Percentiles rank a stretch among this genome's conserved stretches.
phyloP scores from a whole-genome alignment of 371 early-diverging fungal genomes.

The Rhizomucor pusillus region DNA sequence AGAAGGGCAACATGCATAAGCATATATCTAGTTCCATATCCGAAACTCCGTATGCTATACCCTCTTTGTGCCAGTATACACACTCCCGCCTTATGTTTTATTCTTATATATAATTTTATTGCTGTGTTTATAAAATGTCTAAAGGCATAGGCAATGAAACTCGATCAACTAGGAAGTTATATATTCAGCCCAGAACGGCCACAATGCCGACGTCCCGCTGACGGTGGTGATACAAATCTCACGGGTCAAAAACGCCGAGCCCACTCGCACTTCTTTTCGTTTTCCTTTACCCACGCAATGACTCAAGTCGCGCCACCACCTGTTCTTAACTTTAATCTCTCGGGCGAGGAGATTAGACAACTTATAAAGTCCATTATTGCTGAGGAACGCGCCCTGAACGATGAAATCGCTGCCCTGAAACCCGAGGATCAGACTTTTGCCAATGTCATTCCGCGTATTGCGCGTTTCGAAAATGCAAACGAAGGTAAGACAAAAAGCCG shows the following conservation, averaged over 20 bases:
- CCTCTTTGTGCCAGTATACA: no score
- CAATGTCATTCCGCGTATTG: slow-evolving; percentile 58
- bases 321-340: slow-evolving; percentile 40
- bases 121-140: no score
- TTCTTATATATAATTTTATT: no score
- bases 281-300: slow-evolving; percentile 17
- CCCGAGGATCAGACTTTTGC: slow-evolving; percentile 57
- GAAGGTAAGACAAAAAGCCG: slow-evolving; percentile 14
- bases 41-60: no score
- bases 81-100: no score
- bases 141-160: no score
- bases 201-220: no score
- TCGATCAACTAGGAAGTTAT: no score
- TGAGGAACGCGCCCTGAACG: slow-evolving; percentile 35
- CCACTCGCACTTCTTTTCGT: background rate
- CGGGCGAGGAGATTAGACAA: slow-evolving; percentile 33
- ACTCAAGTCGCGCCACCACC: slow-evolving; percentile 39
- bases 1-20: background rate
- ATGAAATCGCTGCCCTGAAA: slow-evolving; percentile 49
- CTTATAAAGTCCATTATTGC: slow-evolving; percentile 37
- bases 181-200: no score
- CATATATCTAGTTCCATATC: no score
- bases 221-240: no score
- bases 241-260: no score
- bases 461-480: slow-evolving; percentile 48